phyloP scores from a whole-genome alignment of 768 basidiomycete species.

The Pleurotus salmoneostramineus region DNA sequence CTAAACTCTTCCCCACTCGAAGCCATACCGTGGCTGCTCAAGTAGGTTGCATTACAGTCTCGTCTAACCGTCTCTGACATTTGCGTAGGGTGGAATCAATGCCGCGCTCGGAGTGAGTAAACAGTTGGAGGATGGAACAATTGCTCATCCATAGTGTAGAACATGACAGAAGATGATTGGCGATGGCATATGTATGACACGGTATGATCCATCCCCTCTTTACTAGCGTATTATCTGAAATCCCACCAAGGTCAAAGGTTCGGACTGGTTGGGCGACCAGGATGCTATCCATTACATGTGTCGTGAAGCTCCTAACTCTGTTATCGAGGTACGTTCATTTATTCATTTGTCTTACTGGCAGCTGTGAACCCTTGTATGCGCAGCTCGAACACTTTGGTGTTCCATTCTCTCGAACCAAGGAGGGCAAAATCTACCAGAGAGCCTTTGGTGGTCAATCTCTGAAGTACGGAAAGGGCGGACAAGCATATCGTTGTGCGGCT shows the following conservation, averaged over 20 bases:
- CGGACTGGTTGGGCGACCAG: conserved; percentile 99
- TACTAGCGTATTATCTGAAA: conserved; percentile 7
- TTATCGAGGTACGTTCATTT: conserved; percentile 68
- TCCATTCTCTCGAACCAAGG: conserved; percentile 96
- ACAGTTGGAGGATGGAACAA: background rate
- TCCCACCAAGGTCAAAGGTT: conserved; percentile 86
- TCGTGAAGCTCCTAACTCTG: conserved; percentile 90
- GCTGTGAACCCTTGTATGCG: background rate
- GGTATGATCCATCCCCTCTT: conserved; percentile 38
- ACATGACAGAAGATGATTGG: conserved; percentile 99
- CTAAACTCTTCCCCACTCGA: conserved; percentile 97
- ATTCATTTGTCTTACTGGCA: background rate
- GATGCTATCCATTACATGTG: conserved; percentile 99
- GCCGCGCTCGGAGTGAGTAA: conserved; percentile 84
- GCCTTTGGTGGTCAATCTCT: conserved; percentile 98
- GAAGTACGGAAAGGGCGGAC: conserved; percentile 96
- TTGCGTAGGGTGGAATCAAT: conserved; percentile 88
- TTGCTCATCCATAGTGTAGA: conserved; percentile 37
- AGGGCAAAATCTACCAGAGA: conserved; percentile 99
- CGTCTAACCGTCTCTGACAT: conserved; percentile 10
- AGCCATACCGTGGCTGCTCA: conserved; percentile 99
- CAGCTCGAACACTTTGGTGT: conserved; percentile 99
- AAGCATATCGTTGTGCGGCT: conserved; percentile 98
- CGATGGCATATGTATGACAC: conserved; percentile 99
- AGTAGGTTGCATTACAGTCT: conserved; percentile 33